These are phyloP conservation scores for Dinochytrium kinnereticum DNA, from an alignment of 371 early-diverging fungal genomes.

Conservation along the genomic window DNA sequence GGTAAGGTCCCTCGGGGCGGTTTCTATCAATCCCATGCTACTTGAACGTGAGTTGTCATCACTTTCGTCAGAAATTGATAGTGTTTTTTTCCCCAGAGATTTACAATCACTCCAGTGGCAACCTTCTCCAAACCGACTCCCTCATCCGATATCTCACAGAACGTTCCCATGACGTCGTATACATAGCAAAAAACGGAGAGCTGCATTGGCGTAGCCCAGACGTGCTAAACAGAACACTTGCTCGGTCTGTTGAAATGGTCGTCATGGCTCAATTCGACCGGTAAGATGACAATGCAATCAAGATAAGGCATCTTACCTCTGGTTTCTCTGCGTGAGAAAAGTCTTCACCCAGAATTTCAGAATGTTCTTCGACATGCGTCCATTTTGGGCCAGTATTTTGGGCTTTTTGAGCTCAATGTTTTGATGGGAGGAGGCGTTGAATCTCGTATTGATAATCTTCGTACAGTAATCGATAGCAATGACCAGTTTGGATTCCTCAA, in stretches of 20 bases:
- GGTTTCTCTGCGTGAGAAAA: background rate
- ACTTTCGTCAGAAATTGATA: no score
- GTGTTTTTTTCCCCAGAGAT: background rate
- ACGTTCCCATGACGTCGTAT: background rate
- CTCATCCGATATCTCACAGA: background rate
- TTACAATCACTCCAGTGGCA: background rate
- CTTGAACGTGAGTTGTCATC: no score
- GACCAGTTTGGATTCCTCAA: background rate
- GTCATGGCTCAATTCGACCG: background rate
- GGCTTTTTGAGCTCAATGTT: background rate
- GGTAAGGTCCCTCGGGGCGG: no score
- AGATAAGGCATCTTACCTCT: background rate
- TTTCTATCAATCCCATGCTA: no score
- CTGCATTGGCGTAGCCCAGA: background rate
- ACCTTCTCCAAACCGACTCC: background rate
- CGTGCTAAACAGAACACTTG: background rate
- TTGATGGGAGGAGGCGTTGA: background rate
- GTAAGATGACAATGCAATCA: background rate
- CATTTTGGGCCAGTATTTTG: constrained; percentile 10
- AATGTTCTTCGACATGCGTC: constrained; percentile 6
- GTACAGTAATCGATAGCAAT: background rate
- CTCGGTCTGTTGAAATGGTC: background rate
- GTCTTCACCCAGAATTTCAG: background rate
- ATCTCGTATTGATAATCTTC: background rate
- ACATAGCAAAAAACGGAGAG: background rate